Evolutionary conservation across 192 early-diverging fungal genomes (phyloP), one percentile per base, ranked within the genome.

Genomic region (Coemansia umbellata): DNA sequence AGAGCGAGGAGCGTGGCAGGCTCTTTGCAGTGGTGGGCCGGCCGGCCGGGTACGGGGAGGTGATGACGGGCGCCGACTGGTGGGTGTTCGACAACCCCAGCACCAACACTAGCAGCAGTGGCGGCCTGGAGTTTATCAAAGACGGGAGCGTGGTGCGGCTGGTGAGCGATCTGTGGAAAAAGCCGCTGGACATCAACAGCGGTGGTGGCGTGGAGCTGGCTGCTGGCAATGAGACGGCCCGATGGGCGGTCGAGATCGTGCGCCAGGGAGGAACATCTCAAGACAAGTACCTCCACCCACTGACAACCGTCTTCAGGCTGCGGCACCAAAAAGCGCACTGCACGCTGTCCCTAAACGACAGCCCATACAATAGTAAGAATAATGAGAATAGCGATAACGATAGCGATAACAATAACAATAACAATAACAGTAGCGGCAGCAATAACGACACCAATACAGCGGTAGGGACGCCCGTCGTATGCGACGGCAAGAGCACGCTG

Each of bases 1-100:
- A 85, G 79, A 42, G 81, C 80, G 5, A 84, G 82, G 50, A 89
- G 90, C 9, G 89, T 87, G 22, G 97, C 11, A 45, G 28, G 93
- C 15, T 66, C 94, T 37, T 81, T 99, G 37, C 97, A 95, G 62
- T 99, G 95, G 67, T 95, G 74, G 1, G 87, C 86, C 71, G 79
- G 70, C 15, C 37, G 47, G 45, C 19, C 47, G 21, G 43, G 28
- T 39, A 42, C 11, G 24, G 53, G 27, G 58, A 61, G 10, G 43
- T 26, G 3, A 5, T 26, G 1, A 45, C 43, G 10, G 43, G 43
- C 14, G 43, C 24, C 8, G 43, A 45, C 24, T 45, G 43, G 43
- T 45, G 43, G 43, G 21, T n/a, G 11, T 45, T 45, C 43, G n/a
- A 26, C 6, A 7, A n/a, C n/a, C n/a, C n/a, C 28, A 37, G 26